Percentiles rank a stretch among this genome's conserved stretches.
Conservation (phyloP, 78 protist genomes). For the Andalucia godoyi region DNA sequence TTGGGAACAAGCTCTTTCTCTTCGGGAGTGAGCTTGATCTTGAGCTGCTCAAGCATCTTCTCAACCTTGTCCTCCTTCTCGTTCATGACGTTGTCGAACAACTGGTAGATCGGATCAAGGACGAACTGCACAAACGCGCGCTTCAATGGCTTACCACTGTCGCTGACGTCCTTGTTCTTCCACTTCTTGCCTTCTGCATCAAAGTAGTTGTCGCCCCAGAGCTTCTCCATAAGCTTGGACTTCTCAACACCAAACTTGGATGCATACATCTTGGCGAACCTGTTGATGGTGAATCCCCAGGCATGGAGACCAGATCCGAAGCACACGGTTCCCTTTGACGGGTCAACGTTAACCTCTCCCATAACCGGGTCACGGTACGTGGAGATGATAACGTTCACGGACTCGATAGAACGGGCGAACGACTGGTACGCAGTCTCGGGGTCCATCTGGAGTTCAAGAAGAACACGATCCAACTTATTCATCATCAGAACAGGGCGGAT, state of each 20-base stretch:
- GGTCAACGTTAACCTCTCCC: conserved; percentile 83
- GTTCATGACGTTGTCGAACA: conserved; percentile 77
- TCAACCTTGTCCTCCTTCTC: conserved; percentile 58
- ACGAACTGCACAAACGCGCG: conserved; percentile 93
- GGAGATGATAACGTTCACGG: conserved; percentile 79
- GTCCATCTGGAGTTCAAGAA: conserved; percentile 89
- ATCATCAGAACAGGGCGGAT: conserved; percentile 91
- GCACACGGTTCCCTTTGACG: conserved; percentile 87
- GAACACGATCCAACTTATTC: conserved; percentile 97
- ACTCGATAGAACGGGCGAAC: conserved; percentile 78
- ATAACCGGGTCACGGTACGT: conserved; percentile 67
- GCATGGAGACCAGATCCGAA: conserved; percentile 97
- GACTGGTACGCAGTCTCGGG: conserved; percentile 82
- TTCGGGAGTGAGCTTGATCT: conserved; percentile 65
- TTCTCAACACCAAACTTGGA: conserved; percentile 46
- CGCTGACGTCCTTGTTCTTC: conserved; percentile 19
- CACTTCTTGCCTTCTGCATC: conserved; percentile 83
- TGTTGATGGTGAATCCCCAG: conserved; percentile 97
- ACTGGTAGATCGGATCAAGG: conserved; percentile 89
- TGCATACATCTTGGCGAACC: conserved; percentile 76
- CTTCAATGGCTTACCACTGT: conserved; percentile 43
- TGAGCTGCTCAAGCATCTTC: conserved; percentile 63
- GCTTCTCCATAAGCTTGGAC: conserved; percentile 63
- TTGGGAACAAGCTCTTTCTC: conserved; percentile 70
- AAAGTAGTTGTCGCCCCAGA: conserved; percentile 99